Percentiles rank a stretch among this genome's conserved stretches.
These are phyloP conservation scores for Barnettozyma hawaiiensis DNA, from an alignment of 1,139 yeast genomes.

Conservation along the genomic window DNA sequence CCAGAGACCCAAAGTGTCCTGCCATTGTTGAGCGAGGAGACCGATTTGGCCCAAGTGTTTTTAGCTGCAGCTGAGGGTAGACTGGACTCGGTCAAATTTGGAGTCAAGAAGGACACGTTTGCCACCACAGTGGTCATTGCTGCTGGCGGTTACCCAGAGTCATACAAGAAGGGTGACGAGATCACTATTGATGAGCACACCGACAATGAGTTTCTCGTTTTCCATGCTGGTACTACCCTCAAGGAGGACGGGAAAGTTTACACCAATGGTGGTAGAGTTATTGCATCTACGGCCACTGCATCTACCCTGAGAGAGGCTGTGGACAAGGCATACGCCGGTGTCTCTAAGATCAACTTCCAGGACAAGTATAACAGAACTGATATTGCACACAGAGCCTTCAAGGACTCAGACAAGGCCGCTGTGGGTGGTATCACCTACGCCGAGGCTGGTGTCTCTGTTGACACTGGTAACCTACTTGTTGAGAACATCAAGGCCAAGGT, in stretches of 20 bases:
- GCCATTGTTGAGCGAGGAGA: constrained; percentile 74
- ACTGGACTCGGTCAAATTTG: constrained; percentile 74
- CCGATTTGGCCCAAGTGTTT: constrained; percentile 89
- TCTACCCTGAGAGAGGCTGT: constrained; percentile 74
- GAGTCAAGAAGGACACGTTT: constrained; percentile 52
- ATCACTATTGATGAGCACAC: constrained; percentile 45
- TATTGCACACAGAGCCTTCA: constrained; percentile 94
- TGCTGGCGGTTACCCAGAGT: constrained; percentile 95
- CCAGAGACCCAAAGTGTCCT: constrained; percentile 98
- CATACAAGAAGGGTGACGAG: constrained; percentile 80
- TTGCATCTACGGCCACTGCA: constrained; percentile 89
- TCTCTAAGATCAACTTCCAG: constrained; percentile 62
- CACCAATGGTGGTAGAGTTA: constrained; percentile 95
- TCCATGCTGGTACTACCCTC: constrained; percentile 94
- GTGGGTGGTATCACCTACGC: constrained; percentile 33
- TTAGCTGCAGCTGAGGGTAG: constrained; percentile 94
- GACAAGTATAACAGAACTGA: constrained; percentile 84
- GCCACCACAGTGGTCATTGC: constrained; percentile 94
- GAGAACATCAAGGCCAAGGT: constrained; percentile 88
- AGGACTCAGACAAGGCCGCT: constrained; percentile 39
- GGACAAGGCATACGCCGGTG: constrained; percentile 79
- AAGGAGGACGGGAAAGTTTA: constrained; percentile 50
- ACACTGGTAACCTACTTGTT: constrained; percentile 85
- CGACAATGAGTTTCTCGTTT: constrained; percentile 46
- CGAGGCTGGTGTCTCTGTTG: constrained; percentile 92